phyloP scores from a whole-genome alignment of 75 land plant species.

The Ceratopteris richardii region DNA sequence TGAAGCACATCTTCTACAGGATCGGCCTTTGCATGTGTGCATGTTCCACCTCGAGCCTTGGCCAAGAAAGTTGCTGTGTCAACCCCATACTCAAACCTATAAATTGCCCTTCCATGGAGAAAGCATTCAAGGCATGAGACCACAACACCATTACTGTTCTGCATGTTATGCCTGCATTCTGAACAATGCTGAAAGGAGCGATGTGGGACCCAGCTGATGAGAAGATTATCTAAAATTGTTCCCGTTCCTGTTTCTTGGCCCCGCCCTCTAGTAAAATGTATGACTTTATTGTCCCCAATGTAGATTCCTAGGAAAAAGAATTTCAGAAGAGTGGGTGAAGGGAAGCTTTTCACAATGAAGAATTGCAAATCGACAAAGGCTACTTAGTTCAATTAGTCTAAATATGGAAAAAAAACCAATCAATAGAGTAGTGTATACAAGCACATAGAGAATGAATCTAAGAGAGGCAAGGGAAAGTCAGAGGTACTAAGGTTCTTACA shows the following conservation, averaged over 20 bases:
- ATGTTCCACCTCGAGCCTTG: constrained; percentile 38
- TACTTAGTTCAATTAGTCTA: too few relatives aligned
- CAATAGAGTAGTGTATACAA: too few relatives aligned
- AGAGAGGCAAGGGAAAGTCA: too few relatives aligned
- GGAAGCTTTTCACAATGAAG: too few relatives aligned
- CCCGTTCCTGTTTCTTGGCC: constrained; percentile 59
- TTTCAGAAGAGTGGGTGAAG: too few relatives aligned
- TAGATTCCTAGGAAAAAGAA: too few relatives aligned
- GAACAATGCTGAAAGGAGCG: background rate
- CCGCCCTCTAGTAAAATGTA: constrained; percentile 76
- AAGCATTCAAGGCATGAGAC: constrained; percentile 32
- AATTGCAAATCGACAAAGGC: too few relatives aligned
- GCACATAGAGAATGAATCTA: too few relatives aligned
- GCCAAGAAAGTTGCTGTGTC: constrained; percentile 60
- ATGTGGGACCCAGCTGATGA: background rate
- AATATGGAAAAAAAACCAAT: too few relatives aligned
- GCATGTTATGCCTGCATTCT: background rate
- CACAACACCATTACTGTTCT: constrained; percentile 21
- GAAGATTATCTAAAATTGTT: background rate
- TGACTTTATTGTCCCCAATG: constrained; percentile 61
- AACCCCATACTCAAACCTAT: constrained; percentile 27
- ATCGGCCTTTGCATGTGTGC: constrained; percentile 23
- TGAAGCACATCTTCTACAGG: constrained; percentile 16
- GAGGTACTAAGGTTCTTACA: too few relatives aligned
- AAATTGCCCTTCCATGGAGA: constrained; percentile 22